These are phyloP conservation scores for Iris pallida DNA, from an alignment of 116 monocot species.

Conservation along the genomic window DNA sequence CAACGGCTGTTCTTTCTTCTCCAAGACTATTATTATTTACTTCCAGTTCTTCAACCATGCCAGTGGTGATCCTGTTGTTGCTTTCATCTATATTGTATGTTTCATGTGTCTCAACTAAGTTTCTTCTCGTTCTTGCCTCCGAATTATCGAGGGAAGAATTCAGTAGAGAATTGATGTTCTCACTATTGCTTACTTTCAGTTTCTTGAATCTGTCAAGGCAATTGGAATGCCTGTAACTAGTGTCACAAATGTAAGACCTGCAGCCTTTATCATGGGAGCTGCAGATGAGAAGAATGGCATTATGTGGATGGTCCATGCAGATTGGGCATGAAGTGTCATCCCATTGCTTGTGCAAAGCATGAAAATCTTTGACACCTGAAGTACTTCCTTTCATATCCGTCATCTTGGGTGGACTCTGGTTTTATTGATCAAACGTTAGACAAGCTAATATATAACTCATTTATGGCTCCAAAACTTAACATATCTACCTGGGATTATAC, in stretches of 20 bases:
- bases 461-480: too few species aligned
- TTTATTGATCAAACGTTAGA: not conserved
- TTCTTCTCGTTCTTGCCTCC: conserved; percentile 4
- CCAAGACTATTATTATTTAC: conserved; percentile 15
- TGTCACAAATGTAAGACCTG: conserved; percentile 71
- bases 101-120: conserved; percentile 23
- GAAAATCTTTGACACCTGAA: conserved; percentile 14
- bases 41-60: conserved; percentile 6
- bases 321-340: conserved; percentile 66
- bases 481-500: too few species aligned
- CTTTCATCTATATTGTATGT: conserved; percentile 20
- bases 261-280: conserved; percentile 66
- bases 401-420: conserved; percentile 20
- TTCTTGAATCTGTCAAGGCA: conserved; percentile 71
- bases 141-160: not conserved
- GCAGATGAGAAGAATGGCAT: conserved; percentile 68
- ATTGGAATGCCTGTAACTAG: conserved; percentile 77
- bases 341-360: conserved; percentile 53
- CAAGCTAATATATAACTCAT: too few species aligned
- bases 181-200: conserved; percentile 3
- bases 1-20: not conserved
- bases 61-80: not conserved
- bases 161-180: not conserved
- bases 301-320: conserved; percentile 85
- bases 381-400: conserved; percentile 35